Evolutionary conservation across 2,329 filamentous ascomycete genomes (phyloP), one percentile per base, ranked within the genome.

Genomic region (Raffaelea albimanens): DNA sequence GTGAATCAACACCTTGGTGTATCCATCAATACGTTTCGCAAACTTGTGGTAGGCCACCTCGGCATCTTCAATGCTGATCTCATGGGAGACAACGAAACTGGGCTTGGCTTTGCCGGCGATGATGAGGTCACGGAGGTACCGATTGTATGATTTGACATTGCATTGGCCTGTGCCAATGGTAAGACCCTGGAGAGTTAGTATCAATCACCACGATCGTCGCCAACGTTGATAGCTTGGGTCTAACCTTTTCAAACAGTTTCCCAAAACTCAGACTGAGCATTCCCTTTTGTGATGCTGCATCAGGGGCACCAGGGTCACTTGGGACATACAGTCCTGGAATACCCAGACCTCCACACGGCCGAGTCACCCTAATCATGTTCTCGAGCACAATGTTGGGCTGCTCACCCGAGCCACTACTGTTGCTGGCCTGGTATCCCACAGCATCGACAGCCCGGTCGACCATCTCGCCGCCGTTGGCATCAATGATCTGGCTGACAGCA

Each of bases 401-500:
- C 29, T 42, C 8, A 42, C 22, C 21, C 11, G 9, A 16, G 22
- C 23, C n/a, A n/a, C n/a, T n/a, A n/a, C n/a, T n/a, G n/a, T 42
- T 29, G 22, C 25, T 14, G 16, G 22, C 25, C 40, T 42, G 22
- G 16, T 42, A 21, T 4, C 44, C 44, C 13, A 46, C 44, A n/a
- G 44, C 44, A 21, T 46, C 44, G 19, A 33, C 29, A 16, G 18
- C 29, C 23, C 44, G 44, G 18, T 46, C 22, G n/a, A 46, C 44
- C 2, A 31, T 13, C 25, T 25, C 44, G 13, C 22, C 22, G 18
- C 41, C 16, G 39, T 19, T 19, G 5, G 20, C 16, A 2, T 56
- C 44, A 36, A 60, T 59, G 50, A 55, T 58, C 33, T 50, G 53
- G 4, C 45, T 50, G 1, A 55, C 44, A 19, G 47, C 50, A n/a